phyloP scores from a whole-genome alignment of 2,329 filamentous ascomycete species.

The Raffaelea deltoideospora region DNA sequence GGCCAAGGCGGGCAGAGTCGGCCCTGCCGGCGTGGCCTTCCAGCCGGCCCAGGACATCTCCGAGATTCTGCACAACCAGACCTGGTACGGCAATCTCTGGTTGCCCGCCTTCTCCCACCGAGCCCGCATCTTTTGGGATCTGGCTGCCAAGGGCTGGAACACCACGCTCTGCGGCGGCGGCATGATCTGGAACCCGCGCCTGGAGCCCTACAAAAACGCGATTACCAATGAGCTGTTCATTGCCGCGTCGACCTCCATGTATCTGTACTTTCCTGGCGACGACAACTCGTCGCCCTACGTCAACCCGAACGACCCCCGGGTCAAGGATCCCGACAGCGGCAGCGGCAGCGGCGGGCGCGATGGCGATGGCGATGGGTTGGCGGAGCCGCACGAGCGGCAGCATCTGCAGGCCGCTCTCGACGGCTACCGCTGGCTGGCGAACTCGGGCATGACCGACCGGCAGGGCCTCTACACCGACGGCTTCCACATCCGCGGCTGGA shows the following conservation, averaged over 20 bases:
- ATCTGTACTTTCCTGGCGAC: constrained; percentile 75
- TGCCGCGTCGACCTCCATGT: constrained; percentile 75
- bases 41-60: constrained; percentile 4
- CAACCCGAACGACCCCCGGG: constrained; percentile 7
- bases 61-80: constrained; percentile 22
- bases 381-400: constrained; percentile 33
- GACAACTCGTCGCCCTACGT: constrained; percentile 54
- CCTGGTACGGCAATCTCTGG: constrained; percentile 69
- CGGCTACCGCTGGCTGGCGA: constrained; percentile 66
- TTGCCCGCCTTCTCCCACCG: constrained; percentile 66
- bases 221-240: constrained; percentile 91
- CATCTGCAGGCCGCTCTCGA: constrained; percentile 61
- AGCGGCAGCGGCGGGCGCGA: constrained; percentile 1
- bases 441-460: constrained; percentile 65
- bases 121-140: constrained; percentile 70
- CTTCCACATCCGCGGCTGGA: constrained; percentile 64
- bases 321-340: constrained; percentile 1
- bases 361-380: no score
- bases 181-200: constrained; percentile 67
- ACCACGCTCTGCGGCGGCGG: constrained; percentile 67
- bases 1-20: no score
- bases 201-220: constrained; percentile 77
- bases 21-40: background rate
- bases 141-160: constrained; percentile 70
- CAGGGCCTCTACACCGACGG: constrained; percentile 72